Evolutionary conservation across 148 eudicot genomes (phyloP), one percentile per base, ranked within the genome.

Genomic region (Silene conica): DNA sequence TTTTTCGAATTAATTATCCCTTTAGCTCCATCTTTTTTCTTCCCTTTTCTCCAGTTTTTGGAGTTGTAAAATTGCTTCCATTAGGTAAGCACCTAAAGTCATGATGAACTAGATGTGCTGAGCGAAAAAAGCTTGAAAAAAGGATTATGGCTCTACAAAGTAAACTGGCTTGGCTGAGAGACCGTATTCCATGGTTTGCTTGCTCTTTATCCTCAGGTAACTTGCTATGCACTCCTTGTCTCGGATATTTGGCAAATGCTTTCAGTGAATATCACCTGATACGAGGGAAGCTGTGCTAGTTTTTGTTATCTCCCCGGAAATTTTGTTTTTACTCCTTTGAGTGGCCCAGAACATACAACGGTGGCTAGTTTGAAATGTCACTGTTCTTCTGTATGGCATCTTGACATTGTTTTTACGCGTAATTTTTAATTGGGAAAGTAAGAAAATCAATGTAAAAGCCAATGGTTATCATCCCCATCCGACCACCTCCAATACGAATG

Each of bases 81-180:
- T 74, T 83, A 85, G 88, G 88, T 77, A 76, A 80, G 82, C 86
- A 76, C 50, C 80, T 80, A 80, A 75, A 79, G 86, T 71, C 45
- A 72, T 58, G 74, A 74, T 62, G 83, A 76, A 78, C 77, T 80
- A 78, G 86, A 76, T 67, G 76, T 82, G 84, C 81, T 69, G 80
- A 73, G 76, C 70, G 80, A 83, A 80, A 64, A 64, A 82, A 12
- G 80, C 85, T 67, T 76, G 83, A 76, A 46, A 73, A 69, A 71
- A 64, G 72, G 78, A 28, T 62, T 76, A 59, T 48, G 66, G 8
- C 71, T 67, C 73, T 67, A 62, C 80, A 46, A 68, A 43, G 77
- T 79, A 31, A 80, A 67, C 80, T 65, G 54, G 82, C 73, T 14
- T 81, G 84, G 79, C 70, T 64, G 78, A 48, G 71, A 41, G 66